Percentiles rank a stretch among this genome's conserved stretches.
Conservation (phyloP, 225 moss, liverwort and hornwort genomes). For the Rhytidiadelphus loreus region DNA sequence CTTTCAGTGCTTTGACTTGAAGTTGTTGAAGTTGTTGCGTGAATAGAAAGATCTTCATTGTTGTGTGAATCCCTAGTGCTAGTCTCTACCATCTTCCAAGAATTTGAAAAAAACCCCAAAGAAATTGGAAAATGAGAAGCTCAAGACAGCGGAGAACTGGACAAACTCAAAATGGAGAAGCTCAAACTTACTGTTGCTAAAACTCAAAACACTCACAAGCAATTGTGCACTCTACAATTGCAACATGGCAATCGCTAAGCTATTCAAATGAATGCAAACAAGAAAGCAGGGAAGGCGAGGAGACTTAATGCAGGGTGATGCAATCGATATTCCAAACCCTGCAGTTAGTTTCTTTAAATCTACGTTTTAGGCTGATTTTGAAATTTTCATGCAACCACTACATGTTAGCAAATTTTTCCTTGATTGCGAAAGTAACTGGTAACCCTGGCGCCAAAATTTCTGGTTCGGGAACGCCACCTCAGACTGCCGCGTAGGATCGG, state of each 20-base stretch:
- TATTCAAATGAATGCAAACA: background rate
- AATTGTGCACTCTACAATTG: background rate
- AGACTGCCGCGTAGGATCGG: rapidly evolving
- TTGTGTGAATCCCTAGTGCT: rapidly evolving
- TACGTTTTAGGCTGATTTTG: rapidly evolving
- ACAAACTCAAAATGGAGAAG: no score
- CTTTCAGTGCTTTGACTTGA: background rate
- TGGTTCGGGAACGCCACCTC: background rate
- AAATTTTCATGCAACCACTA: background rate
- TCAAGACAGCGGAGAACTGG: no score
- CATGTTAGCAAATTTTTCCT: background rate
- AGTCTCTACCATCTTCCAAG: background rate
- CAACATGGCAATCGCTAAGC: no score
- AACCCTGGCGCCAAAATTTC: rapidly evolving
- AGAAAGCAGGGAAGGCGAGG: background rate
- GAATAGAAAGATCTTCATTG: background rate
- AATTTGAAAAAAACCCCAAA: background rate
- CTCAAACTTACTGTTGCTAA: no score
- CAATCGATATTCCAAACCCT: background rate
- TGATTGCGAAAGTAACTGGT: rapidly evolving
- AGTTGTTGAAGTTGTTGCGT: background rate
- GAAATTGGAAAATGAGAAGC: no score
- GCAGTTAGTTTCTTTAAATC: background rate
- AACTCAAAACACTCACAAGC: no score
- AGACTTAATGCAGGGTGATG: background rate